phyloP scores from a whole-genome alignment of 139 green algal genomes.

The Gonium pectorale region DNA sequence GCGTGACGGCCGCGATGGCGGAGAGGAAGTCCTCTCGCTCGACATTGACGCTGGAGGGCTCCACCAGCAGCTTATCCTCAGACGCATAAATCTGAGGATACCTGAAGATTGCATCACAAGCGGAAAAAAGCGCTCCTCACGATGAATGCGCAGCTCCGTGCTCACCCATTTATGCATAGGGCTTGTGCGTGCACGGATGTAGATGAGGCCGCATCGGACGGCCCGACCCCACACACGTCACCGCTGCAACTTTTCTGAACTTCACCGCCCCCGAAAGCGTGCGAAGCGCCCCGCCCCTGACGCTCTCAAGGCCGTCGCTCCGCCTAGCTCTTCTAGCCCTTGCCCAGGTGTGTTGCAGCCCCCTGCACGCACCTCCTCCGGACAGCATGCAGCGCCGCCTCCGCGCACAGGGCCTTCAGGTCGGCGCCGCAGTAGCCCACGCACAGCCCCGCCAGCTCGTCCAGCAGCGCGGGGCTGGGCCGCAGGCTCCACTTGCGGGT shows the following conservation, averaged over 20 bases:
- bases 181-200: too few species aligned
- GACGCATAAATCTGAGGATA: constrained; percentile 94
- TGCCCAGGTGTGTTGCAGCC: too few species aligned
- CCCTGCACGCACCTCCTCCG: constrained; percentile 69
- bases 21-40: constrained; percentile 83
- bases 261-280: too few species aligned
- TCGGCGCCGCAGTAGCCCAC: constrained; percentile 96
- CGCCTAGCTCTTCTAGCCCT: not conserved
- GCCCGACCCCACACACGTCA: too few species aligned
- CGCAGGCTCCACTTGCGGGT: constrained; percentile 83
- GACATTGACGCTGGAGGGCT: constrained; percentile 74
- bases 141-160: too few species aligned
- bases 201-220: too few species aligned
- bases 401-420: constrained; percentile 95
- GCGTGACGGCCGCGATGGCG: constrained; percentile 83
- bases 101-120: too few species aligned
- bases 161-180: too few species aligned
- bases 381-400: constrained; percentile 91
- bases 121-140: too few species aligned
- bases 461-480: constrained; percentile 64
- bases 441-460: constrained; percentile 76
- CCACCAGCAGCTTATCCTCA: constrained; percentile 84
- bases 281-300: too few species aligned
- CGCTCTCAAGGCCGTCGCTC: too few species aligned
- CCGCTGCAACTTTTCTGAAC: too few species aligned